These are phyloP conservation scores for Syzygium jambos DNA, from an alignment of 345 rosid genomes.

Conservation along the genomic window DNA sequence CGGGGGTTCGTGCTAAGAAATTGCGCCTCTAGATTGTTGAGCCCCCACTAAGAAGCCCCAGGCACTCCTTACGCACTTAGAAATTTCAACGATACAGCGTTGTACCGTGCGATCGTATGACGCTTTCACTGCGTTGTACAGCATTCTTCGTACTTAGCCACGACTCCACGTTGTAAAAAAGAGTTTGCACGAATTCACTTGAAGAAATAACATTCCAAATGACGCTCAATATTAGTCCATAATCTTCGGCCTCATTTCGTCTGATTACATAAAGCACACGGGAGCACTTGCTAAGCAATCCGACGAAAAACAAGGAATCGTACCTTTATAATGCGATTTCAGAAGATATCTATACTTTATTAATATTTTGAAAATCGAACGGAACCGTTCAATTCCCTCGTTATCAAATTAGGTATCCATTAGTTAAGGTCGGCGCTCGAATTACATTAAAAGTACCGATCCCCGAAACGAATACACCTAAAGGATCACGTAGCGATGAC, in stretches of 20 bases:
- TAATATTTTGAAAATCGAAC: not conserved
- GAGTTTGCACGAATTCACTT: not conserved
- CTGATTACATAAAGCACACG: not conserved
- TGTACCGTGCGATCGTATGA: not conserved
- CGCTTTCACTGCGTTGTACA: not conserved
- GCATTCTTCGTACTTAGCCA: not conserved
- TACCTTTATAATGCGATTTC: not conserved
- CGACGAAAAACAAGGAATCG: not conserved
- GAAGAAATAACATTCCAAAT: not conserved
- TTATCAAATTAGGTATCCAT: not conserved
- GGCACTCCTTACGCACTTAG: not conserved
- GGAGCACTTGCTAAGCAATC: not conserved
- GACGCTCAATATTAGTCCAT: not conserved
- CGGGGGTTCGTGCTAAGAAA: not conserved
- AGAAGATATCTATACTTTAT: not conserved
- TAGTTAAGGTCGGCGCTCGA: not conserved
- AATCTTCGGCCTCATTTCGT: not conserved
- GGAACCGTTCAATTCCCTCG: not conserved
- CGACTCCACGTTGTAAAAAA: no score
- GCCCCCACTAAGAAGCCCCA: not conserved
- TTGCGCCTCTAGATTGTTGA: not conserved
- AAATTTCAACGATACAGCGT: not conserved
- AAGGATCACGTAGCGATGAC: not conserved
- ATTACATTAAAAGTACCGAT: not conserved
- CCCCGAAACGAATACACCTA: not conserved